These are phyloP conservation scores for Inga laurina DNA, from an alignment of 306 rosid species.

Conservation along the genomic window DNA sequence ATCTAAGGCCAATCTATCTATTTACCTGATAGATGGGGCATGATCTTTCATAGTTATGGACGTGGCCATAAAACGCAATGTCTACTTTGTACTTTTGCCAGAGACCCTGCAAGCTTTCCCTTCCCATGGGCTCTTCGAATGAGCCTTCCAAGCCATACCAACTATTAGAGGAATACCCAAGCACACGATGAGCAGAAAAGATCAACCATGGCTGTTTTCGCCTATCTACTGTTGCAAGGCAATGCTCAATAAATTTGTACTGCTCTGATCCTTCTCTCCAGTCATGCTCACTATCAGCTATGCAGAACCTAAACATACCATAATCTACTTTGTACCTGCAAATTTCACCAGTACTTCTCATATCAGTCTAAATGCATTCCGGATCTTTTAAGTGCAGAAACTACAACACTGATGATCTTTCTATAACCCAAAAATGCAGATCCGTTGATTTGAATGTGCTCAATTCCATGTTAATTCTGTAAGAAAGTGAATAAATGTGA, in stretches of 20 bases:
- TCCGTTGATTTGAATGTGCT: background rate
- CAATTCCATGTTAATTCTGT: background rate
- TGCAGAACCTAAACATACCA: constrained; percentile 81
- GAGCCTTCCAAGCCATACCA: constrained; percentile 73
- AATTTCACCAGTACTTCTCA: constrained; percentile 9
- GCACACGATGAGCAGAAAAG: constrained; percentile 81
- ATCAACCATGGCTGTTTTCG: constrained; percentile 90
- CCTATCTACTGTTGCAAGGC: constrained; percentile 77
- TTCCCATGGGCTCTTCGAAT: constrained; percentile 86
- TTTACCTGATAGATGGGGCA: constrained; percentile 87
- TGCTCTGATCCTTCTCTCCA: constrained; percentile 92
- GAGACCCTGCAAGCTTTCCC: constrained; percentile 76
- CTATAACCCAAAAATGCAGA: background rate
- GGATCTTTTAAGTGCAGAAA: background rate
- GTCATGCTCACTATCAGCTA: constrained; percentile 86
- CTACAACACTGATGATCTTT: background rate
- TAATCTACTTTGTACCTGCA: constrained; percentile 75
- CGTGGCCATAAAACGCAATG: constrained; percentile 80
- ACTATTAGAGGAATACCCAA: constrained; percentile 65
- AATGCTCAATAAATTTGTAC: constrained; percentile 77
- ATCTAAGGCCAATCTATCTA: background rate
- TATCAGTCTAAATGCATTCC: background rate
- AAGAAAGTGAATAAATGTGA: background rate
- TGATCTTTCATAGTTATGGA: constrained; percentile 84
- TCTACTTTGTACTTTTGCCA: constrained; percentile 94